Conservation (phyloP, 805 yeast species). For the Cyberlindnera galapagoensis region DNA sequence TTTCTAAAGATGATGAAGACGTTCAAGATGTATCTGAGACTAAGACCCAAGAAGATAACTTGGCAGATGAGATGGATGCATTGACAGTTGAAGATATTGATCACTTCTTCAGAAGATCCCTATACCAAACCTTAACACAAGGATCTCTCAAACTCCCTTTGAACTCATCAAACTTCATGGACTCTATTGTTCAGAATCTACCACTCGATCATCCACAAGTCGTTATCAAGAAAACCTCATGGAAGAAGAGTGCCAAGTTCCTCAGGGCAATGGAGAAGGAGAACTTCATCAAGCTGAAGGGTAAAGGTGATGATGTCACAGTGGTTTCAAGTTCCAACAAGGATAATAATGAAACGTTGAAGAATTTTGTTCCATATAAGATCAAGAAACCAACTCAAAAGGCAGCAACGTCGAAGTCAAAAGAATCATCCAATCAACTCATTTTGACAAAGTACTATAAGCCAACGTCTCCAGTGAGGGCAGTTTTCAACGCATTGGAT, state of each 20-base stretch:
- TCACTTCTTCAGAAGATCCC: conserved; percentile 62
- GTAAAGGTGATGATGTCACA: conserved; percentile 76
- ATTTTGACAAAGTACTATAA: conserved; percentile 51
- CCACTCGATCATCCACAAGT: conserved; percentile 56
- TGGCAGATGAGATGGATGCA: conserved; percentile 10
- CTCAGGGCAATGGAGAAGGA: conserved; percentile 81
- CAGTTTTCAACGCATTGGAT: conserved; percentile 39
- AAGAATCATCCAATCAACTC: conserved; percentile 26
- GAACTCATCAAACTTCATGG: conserved; percentile 67
- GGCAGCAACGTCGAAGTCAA: conserved; percentile 9
- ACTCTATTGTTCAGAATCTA: conserved; percentile 61
- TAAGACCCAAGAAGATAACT: conserved; percentile 13
- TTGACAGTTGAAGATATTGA: conserved; percentile 65
- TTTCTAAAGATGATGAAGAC: conserved; percentile 6
- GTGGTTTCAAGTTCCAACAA: conserved; percentile 45
- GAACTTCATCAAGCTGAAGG: conserved; percentile 63
- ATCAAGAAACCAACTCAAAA: conserved; percentile 19
- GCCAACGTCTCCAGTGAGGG: conserved; percentile 45
- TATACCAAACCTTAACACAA: conserved; percentile 60
- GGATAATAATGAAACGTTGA: conserved; percentile 40
- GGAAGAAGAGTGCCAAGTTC: conserved; percentile 86
- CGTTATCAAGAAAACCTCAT: conserved; percentile 71
- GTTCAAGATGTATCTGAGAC: conserved; percentile 6
- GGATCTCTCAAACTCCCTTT: conserved; percentile 49
- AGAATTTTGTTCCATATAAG: conserved; percentile 59